Conservation (phyloP, 306 rosid genomes). For the Lotus japonicus region DNA sequence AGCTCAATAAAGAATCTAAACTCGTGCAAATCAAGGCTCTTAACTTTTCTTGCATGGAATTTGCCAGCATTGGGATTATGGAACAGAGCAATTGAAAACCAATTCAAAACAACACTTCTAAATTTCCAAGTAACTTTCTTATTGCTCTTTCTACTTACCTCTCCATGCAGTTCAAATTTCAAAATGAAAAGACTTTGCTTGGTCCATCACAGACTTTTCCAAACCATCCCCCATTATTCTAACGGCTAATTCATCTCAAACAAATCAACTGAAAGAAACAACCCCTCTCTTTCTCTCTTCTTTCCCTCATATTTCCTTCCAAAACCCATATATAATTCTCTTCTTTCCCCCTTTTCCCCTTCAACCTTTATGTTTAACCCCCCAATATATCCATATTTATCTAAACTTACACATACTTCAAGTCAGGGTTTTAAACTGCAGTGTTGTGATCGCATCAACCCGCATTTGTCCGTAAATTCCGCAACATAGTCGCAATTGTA, state of each 20-base stretch:
- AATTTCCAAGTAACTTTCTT: constrained; percentile 11
- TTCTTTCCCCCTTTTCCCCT: neutral
- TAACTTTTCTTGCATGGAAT: neutral
- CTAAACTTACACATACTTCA: too few relatives aligned
- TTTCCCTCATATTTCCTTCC: constrained; percentile 2
- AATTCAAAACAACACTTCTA: neutral
- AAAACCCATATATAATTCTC: neutral
- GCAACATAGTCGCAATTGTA: too few relatives aligned
- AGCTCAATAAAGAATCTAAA: too few relatives aligned
- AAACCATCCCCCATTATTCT: neutral
- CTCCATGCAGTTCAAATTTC: neutral
- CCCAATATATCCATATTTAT: too few relatives aligned
- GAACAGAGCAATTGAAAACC: neutral
- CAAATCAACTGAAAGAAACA: neutral
- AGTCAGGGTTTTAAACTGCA: too few relatives aligned
- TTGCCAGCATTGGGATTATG: neutral
- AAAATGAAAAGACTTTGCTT: neutral
- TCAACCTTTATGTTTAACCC: neutral
- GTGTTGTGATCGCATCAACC: too few relatives aligned
- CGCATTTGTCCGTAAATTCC: too few relatives aligned
- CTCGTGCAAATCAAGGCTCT: too few relatives aligned
- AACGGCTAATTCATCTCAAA: too few relatives aligned
- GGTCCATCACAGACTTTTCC: neutral
- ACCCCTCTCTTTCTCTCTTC: neutral
- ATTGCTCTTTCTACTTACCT: neutral